Evolutionary conservation across 441 rosid species (phyloP), one percentile per base, ranked within the genome.

Genomic region (Melianthus villosus): DNA sequence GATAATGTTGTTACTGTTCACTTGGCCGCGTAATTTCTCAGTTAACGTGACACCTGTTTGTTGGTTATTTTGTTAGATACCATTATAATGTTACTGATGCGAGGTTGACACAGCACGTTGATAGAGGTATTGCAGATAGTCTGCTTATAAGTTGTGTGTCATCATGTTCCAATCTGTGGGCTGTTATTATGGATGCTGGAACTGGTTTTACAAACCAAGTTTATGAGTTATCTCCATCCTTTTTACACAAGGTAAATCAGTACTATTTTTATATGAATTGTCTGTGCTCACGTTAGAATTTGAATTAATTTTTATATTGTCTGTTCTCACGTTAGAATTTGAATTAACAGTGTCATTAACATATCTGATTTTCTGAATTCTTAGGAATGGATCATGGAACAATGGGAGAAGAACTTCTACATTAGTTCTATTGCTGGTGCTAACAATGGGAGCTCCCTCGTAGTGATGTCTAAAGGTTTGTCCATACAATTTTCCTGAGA

Each of bases 311-410:
- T n/a, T n/a, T n/a, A n/a, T n/a, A n/a, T n/a, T n/a, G n/a, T n/a
- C n/a, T n/a, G n/a, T n/a, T n/a, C n/a, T n/a, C n/a, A n/a, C n/a
- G n/a, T n/a, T n/a, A n/a, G n/a, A n/a, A n/a, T n/a, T n/a, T n/a
- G n/a, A n/a, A n/a, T n/a, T n/a, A n/a, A n/a, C n/a, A n/a, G n/a
- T n/a, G n/a, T n/a, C n/a, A n/a, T n/a, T n/a, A n/a, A 25, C 10
- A 3, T 9, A 25, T 33, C 40, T 38, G 12, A 8, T 58, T 22
- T 53, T 48, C 10, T 29, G 30, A 57, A 46, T 42, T 35, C 12
- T 16, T 13, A 89, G 98, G 98, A 81, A 43, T 89, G 98, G 98
- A 89, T 89, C 42, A 89, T 83, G 97, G 97, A 89, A 40, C 97
- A 83, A 42, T 89, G 97, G 97, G 97, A 89, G 66, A 83, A 89